These are phyloP conservation scores for Phtheirospermum japonicum DNA, from an alignment of 257 asterid genomes.

Conservation along the genomic window DNA sequence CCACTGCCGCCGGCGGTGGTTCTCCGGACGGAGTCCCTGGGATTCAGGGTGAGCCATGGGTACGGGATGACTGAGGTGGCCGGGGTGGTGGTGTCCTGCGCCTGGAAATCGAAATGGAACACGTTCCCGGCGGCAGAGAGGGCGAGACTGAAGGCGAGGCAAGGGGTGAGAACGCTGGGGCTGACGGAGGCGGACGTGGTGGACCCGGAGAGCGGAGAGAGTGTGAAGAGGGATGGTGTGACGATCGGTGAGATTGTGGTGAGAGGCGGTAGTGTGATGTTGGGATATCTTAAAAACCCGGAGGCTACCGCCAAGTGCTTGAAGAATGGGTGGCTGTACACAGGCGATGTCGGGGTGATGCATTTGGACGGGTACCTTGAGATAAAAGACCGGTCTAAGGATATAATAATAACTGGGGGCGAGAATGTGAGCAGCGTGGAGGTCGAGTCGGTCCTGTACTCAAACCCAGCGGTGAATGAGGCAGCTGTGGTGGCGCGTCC, in stretches of 20 bases:
- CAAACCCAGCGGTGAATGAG: slow-evolving; percentile 71
- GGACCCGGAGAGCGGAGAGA: slow-evolving; percentile 41
- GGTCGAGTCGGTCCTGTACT: slow-evolving; percentile 69
- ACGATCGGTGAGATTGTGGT: slow-evolving; percentile 62
- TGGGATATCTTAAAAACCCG: slow-evolving; percentile 63
- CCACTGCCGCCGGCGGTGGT: slow-evolving; percentile 72
- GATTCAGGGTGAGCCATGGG: slow-evolving; percentile 62
- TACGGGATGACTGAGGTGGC: slow-evolving; percentile 83
- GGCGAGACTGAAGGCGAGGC: slow-evolving; percentile 61
- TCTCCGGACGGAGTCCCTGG: slow-evolving; percentile 51
- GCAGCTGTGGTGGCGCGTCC: slow-evolving; percentile 89
- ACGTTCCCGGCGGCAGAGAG: slow-evolving; percentile 44
- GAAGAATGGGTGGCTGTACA: slow-evolving; percentile 64
- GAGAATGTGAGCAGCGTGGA: slow-evolving; percentile 84
- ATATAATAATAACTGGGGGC: slow-evolving; percentile 65
- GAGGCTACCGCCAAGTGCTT: slow-evolving; percentile 49
- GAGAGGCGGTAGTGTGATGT: slow-evolving; percentile 58
- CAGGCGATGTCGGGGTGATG: slow-evolving; percentile 78
- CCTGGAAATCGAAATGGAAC: slow-evolving; percentile 73
- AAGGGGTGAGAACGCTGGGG: slow-evolving; percentile 61
- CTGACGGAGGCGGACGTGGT: too few relatives aligned
- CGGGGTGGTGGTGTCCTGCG: too few relatives aligned
- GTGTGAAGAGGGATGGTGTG: slow-evolving; percentile 51
- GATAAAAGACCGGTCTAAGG: slow-evolving; percentile 70
- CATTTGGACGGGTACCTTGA: slow-evolving; percentile 73